Evolutionary conservation across 2,329 filamentous ascomycete genomes (phyloP).

Genomic region (Macrophomina pseudophaseolina): DNA sequence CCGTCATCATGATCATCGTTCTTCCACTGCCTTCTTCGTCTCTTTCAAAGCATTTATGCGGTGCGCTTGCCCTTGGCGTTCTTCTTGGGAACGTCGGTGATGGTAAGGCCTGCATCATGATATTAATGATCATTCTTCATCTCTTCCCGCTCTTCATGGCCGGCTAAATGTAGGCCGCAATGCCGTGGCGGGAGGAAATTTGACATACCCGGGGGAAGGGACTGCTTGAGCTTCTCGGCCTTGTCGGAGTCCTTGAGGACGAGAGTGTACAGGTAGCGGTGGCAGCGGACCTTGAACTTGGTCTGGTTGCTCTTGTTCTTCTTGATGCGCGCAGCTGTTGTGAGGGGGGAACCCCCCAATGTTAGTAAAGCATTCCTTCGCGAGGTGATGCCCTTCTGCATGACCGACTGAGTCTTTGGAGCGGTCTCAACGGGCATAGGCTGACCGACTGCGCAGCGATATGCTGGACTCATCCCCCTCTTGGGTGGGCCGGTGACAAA

Average conservation of each 20-base stretch:
- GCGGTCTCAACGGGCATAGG: not conserved
- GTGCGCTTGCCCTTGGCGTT: constrained; percentile 62
- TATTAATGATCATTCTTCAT: not conserved
- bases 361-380: not conserved
- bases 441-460: not conserved
- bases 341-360: not conserved
- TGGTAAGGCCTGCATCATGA: constrained; percentile 57
- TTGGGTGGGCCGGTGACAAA: not conserved
- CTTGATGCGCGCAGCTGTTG: constrained; percentile 66
- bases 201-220: constrained; percentile 90
- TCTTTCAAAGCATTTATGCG: constrained; percentile 19
- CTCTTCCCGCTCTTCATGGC: not conserved
- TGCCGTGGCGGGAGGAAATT: not conserved
- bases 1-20: constrained; percentile 16
- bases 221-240: constrained; percentile 99
- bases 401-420: not conserved
- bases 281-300: constrained; percentile 99
- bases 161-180: not conserved
- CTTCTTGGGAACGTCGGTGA: constrained; percentile 67
- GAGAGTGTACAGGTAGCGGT: constrained; percentile 94
- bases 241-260: constrained; percentile 98
- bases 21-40: not conserved
- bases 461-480: not conserved
- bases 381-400: not conserved
- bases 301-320: constrained; percentile 90